phyloP scores from a whole-genome alignment of 2,329 filamentous ascomycete species.

The Trichoderma simmonsii region DNA sequence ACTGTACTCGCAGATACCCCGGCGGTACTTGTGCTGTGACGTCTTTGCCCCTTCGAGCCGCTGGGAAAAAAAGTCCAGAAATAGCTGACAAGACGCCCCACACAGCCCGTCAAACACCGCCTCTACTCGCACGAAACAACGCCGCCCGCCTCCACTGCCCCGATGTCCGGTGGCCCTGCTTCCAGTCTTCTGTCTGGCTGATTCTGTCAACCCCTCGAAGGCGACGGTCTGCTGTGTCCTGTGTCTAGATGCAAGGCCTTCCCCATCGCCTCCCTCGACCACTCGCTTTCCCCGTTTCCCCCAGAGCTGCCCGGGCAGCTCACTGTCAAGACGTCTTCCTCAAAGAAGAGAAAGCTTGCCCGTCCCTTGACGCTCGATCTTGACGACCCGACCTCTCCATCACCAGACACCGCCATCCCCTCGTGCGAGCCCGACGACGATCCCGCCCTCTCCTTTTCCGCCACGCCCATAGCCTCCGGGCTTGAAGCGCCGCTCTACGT shows the following conservation, averaged over 20 bases:
- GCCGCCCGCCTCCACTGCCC: conserved; percentile 16
- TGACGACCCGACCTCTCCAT: conserved; percentile 35
- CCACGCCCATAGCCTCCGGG: conserved; percentile 38
- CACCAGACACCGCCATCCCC: conserved; percentile 47
- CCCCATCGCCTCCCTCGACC: conserved; percentile 2
- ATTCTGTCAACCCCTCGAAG: conserved; percentile 18
- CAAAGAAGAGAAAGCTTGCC: conserved; percentile 68
- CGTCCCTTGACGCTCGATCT: conserved; percentile 46
- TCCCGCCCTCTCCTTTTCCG: conserved; percentile 50
- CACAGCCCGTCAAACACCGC: conserved; percentile 19
- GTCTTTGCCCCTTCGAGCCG: conserved; percentile 7
- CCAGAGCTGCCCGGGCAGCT: conserved; percentile 63
- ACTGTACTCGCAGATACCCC: background rate
- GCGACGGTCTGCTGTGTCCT: conserved; percentile 10
- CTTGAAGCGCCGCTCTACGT: conserved; percentile 41
- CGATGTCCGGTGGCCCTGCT: conserved; percentile 19
- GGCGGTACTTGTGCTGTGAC: background rate
- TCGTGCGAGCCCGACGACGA: conserved; percentile 54
- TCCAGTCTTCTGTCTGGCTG: conserved; percentile 16
- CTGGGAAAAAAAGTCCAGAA: background rate
- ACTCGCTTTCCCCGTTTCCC: conserved; percentile 14
- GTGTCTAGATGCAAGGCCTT: conserved; percentile 16
- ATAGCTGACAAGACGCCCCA: conserved; percentile 14
- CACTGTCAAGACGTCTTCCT: conserved; percentile 69
- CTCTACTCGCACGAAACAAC: conserved; percentile 6